Conservation (phyloP, 805 yeast genomes). For the Pichia rugopelliculosa region DNA sequence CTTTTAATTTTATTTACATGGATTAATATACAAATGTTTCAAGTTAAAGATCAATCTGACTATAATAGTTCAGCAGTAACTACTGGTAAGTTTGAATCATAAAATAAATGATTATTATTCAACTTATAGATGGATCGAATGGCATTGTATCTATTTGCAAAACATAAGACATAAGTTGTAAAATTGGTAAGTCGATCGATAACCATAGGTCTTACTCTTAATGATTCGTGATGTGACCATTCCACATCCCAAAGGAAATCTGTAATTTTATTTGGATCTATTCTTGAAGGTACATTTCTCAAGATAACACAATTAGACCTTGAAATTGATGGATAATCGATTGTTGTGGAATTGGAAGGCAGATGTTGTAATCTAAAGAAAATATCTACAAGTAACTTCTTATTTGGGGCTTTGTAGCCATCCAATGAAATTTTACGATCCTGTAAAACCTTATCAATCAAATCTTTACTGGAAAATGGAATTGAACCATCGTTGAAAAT, state of each 20-base stretch:
- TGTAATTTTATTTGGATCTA: slow-evolving; percentile 30
- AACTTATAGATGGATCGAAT: slow-evolving; percentile 42
- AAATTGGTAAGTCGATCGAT: slow-evolving; percentile 8
- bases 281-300: slow-evolving; percentile 40
- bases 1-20: not conserved
- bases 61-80: slow-evolving; percentile 29
- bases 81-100: slow-evolving; percentile 22
- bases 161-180: slow-evolving; percentile 34
- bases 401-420: not conserved
- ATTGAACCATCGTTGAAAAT: not conserved
- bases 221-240: slow-evolving; percentile 26
- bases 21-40: no score
- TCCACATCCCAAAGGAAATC: slow-evolving; percentile 44
- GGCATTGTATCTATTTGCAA: slow-evolving; percentile 40
- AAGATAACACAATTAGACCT: slow-evolving; percentile 30
- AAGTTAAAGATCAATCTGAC: no score
- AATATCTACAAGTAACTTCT: not conserved
- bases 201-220: slow-evolving; percentile 11
- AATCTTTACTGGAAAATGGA: not conserved
- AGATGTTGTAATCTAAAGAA: not conserved
- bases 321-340: not conserved
- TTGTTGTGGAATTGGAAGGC: not conserved
- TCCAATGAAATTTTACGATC: not conserved
- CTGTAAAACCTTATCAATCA: not conserved
- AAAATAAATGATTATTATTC: slow-evolving; percentile 38